A percentile compares a stretch with the other conserved stretches of the same genome.
These are phyloP conservation scores for Punica granatum DNA, from an alignment of 345 rosid genomes.

Conservation along the genomic window DNA sequence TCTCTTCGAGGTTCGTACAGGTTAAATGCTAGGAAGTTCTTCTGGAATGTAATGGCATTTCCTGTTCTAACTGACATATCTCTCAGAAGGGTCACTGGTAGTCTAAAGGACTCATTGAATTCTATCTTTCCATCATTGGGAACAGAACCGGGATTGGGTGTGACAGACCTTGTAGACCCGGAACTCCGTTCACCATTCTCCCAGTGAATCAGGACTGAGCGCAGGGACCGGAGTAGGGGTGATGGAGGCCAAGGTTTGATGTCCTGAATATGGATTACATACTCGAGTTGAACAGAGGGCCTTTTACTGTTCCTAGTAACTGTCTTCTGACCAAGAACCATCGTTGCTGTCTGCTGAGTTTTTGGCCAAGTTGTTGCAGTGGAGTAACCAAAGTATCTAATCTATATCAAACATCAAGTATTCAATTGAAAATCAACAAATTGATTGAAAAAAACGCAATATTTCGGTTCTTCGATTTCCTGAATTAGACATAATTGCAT, in stretches of 20 bases:
- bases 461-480: neutral
- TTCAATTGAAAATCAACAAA: neutral
- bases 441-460: neutral
- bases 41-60: conserved; percentile 45
- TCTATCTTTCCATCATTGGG: conserved; percentile 77
- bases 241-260: conserved; percentile 98
- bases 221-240: conserved; percentile 66
- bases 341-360: conserved; percentile 16
- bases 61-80: conserved; percentile 45
- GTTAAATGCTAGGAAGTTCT: conserved; percentile 61
- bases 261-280: conserved; percentile 60
- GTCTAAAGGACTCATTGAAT: conserved; percentile 73
- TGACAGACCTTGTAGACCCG: conserved; percentile 58
- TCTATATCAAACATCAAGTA: neutral
- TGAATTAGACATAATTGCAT: too few species aligned
- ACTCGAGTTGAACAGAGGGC: conserved; percentile 44
- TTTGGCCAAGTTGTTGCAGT: neutral
- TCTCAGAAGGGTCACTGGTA: conserved; percentile 50
- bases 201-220: conserved; percentile 88
- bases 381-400: neutral
- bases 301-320: conserved; percentile 39
- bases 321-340: conserved; percentile 57
- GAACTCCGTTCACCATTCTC: conserved; percentile 72
- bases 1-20: conserved; percentile 88
- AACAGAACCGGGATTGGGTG: conserved; percentile 57